A percentile compares a stretch with the other conserved stretches of the same genome.
phyloP scores from a whole-genome alignment of 371 early-diverging fungal genomes.

The Mortierella sp. region DNA sequence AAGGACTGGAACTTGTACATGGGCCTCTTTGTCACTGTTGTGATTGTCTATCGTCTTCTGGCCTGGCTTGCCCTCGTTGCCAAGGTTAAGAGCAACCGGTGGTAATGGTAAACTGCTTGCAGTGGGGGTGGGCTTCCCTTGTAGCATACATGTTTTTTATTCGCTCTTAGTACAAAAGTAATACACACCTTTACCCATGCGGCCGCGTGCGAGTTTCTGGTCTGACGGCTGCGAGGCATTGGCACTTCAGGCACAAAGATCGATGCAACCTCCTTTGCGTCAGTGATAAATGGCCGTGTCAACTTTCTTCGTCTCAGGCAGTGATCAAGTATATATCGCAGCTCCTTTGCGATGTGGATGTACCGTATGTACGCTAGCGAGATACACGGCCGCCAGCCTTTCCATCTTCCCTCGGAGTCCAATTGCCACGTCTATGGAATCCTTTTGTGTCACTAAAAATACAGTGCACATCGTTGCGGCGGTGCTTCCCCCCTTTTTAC shows the following conservation, averaged over 20 bases:
- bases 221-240: too few species aligned
- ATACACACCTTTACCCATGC: too few species aligned
- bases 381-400: too few species aligned
- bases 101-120: constrained; percentile 16
- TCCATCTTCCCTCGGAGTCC: too few species aligned
- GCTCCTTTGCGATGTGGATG: too few species aligned
- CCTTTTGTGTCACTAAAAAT: not conserved
- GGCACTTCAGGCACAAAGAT: not conserved
- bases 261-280: not conserved
- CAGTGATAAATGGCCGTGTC: too few species aligned
- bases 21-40: constrained; percentile 44
- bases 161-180: too few species aligned
- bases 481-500: not conserved
- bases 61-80: constrained; percentile 41
- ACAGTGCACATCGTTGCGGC: not conserved
- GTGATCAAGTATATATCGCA: too few species aligned
- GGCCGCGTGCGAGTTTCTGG: too few species aligned
- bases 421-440: not conserved
- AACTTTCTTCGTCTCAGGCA: too few species aligned
- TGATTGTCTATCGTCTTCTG: constrained; percentile 32
- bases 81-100: constrained; percentile 46
- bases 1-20: constrained; percentile 48
- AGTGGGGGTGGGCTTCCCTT: not conserved
- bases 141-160: too few species aligned
- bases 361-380: too few species aligned